Evolutionary conservation across 108 stramenopile species (phyloP).

Genomic region (Heterococcus sp.): DNA sequence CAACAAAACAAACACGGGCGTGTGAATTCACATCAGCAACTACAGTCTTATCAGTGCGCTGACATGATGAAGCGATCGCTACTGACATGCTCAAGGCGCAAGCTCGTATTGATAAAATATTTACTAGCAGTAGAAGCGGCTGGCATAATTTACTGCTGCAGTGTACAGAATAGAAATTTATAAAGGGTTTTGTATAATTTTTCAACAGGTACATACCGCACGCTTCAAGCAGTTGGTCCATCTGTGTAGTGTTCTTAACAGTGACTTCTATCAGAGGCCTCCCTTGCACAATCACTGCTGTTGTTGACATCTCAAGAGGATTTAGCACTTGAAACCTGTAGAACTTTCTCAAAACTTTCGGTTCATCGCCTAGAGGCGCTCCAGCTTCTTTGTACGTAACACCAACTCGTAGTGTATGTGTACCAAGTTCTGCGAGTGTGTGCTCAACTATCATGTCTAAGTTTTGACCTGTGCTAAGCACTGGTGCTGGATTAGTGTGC

Average conservation of each 20-base stretch:
- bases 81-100: no score
- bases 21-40: no score
- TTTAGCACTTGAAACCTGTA: slow-evolving; percentile 49
- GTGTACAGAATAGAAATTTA: no score
- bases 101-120: no score
- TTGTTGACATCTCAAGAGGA: slow-evolving; percentile 6
- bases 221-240: neutral
- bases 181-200: no score
- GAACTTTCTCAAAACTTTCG: slow-evolving; percentile 38
- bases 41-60: no score
- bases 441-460: slow-evolving; percentile 53
- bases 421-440: slow-evolving; percentile 40
- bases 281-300: slow-evolving; percentile 14
- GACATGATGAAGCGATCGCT: no score
- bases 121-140: no score
- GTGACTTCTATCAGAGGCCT: slow-evolving; percentile 37
- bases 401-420: slow-evolving; percentile 46
- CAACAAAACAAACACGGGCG: no score
- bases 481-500: slow-evolving; percentile 41
- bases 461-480: slow-evolving; percentile 19
- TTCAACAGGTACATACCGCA: neutral
- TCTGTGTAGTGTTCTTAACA: slow-evolving; percentile 43
- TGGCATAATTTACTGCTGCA: no score
- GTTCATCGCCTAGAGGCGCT: slow-evolving; percentile 12
- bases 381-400: slow-evolving; percentile 11